These are phyloP conservation scores for Penicillium fuscoglaucum DNA, from an alignment of 2,329 filamentous ascomycete genomes.

Conservation along the genomic window DNA sequence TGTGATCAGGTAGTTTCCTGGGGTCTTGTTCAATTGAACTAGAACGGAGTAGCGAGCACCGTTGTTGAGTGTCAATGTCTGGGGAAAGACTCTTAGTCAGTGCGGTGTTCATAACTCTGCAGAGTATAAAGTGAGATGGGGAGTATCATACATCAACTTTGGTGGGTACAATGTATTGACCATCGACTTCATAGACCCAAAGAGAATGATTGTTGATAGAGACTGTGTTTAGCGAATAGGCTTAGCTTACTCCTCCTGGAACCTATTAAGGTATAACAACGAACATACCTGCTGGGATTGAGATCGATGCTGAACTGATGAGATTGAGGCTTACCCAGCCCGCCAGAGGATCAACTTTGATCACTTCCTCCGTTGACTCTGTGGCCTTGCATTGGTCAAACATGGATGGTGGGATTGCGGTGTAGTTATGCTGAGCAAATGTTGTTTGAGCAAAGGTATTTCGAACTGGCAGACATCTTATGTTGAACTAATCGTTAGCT, in stretches of 20 bases:
- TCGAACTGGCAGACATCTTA: constrained; percentile 1
- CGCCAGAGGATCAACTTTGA: neutral
- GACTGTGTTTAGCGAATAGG: neutral
- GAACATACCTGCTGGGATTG: neutral
- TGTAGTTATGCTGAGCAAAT: neutral
- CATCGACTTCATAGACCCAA: constrained; percentile 12
- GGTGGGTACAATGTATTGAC: constrained; percentile 3
- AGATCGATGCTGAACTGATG: constrained; percentile 1
- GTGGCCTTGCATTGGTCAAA: constrained; percentile 7
- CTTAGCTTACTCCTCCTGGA: neutral
- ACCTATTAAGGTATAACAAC: neutral
- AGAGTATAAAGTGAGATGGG: neutral
- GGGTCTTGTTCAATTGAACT: neutral
- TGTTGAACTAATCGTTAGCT: neutral
- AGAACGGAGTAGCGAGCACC: constrained; percentile 5
- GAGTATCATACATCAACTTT: constrained; percentile 1
- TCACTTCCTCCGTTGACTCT: neutral
- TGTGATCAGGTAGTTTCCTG: constrained; percentile 2
- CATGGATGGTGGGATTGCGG: neutral
- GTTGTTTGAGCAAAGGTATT: constrained; percentile 6
- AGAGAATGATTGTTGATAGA: constrained; percentile 10
- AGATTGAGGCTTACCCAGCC: constrained; percentile 8
- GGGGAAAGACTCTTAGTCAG: neutral
- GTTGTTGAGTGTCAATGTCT: neutral
- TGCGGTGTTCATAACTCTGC: neutral